A percentile compares a stretch with the other conserved stretches of the same genome.
Evolutionary conservation across 108 stramenopile genomes (phyloP).

Genomic region (Halocafeteria seosinensis): DNA sequence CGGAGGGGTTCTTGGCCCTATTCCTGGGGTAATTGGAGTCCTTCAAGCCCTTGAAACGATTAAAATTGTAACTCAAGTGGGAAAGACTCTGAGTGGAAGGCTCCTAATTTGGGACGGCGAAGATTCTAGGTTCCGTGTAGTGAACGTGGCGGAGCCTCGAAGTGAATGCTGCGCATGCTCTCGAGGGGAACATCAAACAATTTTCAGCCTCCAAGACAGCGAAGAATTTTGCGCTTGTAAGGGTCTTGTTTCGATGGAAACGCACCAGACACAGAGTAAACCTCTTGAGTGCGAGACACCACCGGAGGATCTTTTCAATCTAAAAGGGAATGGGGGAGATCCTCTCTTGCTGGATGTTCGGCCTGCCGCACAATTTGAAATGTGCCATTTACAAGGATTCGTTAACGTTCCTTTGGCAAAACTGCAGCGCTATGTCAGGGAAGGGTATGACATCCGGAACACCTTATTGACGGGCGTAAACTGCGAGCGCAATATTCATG

Average conservation of each 20-base stretch:
- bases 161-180: neutral
- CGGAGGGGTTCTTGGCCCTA: conserved; percentile 73
- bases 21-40: conserved; percentile 80
- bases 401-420: neutral
- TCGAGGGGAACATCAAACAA: neutral
- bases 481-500: neutral
- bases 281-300: neutral
- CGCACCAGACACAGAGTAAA: neutral
- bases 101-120: conserved; percentile 21
- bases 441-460: neutral
- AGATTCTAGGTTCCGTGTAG: neutral
- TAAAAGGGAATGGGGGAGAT: neutral
- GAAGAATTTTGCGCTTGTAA: neutral
- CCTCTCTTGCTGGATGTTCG: too few species aligned
- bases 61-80: conserved; percentile 51
- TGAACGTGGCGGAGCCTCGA: neutral
- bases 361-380: neutral
- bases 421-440: neutral
- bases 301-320: too few species aligned
- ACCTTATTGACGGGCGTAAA: neutral
- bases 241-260: neutral
- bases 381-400: neutral
- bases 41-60: conserved; percentile 74
- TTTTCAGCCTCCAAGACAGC: neutral
- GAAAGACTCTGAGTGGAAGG: conserved; percentile 6